Percentiles rank a stretch among this genome's conserved stretches.
Evolutionary conservation across 768 basidiomycete species (phyloP).

Genomic region (Mycena rosella): DNA sequence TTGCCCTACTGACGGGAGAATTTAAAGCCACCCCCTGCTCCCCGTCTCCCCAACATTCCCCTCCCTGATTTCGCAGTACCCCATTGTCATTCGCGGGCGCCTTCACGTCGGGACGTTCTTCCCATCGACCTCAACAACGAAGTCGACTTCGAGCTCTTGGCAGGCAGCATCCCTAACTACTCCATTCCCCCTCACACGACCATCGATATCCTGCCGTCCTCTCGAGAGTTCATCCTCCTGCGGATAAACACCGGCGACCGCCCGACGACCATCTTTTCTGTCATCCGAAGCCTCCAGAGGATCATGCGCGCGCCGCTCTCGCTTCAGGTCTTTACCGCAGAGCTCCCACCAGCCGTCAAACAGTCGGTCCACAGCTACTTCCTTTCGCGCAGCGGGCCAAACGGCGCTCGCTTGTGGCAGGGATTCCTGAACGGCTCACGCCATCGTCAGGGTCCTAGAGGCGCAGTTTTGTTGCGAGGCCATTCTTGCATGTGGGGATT

Average conservation of each 20-base stretch:
- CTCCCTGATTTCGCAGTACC: not conserved
- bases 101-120: not conserved
- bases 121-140: constrained; percentile 22
- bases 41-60: constrained; percentile 6
- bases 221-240: constrained; percentile 5
- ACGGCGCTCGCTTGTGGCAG: constrained; percentile 14
- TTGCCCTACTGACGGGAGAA: not conserved
- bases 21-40: constrained; percentile 23
- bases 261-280: not conserved
- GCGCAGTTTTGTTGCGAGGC: constrained; percentile 18
- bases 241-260: constrained; percentile 6
- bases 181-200: constrained; percentile 5
- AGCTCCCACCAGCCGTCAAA: not conserved
- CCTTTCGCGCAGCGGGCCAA: not conserved
- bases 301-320: constrained; percentile 10
- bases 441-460: constrained; percentile 11
- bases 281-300: constrained; percentile 21
- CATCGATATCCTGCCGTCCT: constrained; percentile 13
- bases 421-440: constrained; percentile 14
- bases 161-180: not conserved
- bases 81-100: not conserved
- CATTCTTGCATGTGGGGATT: constrained; percentile 26
- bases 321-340: constrained; percentile 5
- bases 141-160: constrained; percentile 22
- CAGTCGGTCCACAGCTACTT: constrained; percentile 18